Evolutionary conservation across 2,329 filamentous ascomycete genomes (phyloP).

Genomic region (Claviceps paspali): DNA sequence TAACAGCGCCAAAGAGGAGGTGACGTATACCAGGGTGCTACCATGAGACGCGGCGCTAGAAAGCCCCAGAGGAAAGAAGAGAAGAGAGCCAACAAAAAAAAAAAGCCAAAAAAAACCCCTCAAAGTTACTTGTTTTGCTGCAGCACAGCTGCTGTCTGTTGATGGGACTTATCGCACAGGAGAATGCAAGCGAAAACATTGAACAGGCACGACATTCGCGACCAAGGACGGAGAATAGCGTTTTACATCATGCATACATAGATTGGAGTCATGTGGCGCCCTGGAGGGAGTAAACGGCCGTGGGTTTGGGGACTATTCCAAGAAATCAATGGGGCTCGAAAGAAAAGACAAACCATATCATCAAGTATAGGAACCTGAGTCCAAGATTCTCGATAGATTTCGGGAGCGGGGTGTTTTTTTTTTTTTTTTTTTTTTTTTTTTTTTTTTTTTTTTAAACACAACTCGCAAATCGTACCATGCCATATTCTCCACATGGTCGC

Average conservation of each 20-base stretch:
- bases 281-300: neutral
- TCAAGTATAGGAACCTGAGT: too few species aligned
- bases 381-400: neutral
- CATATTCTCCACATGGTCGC: too few species aligned
- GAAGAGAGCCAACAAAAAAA: neutral
- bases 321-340: too few species aligned
- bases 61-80: neutral
- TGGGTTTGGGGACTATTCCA: neutral
- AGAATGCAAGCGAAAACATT: neutral
- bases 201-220: neutral
- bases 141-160: neutral
- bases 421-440: too few species aligned
- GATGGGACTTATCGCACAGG: neutral
- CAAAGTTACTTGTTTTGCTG: neutral
- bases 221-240: neutral
- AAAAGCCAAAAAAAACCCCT: neutral
- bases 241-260: constrained; percentile 1
- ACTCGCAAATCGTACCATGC: too few species aligned
- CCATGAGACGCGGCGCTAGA: constrained; percentile 29
- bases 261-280: neutral
- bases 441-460: too few species aligned
- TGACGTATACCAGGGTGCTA: constrained; percentile 64
- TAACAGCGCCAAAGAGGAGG: constrained; percentile 30
- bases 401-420: too few species aligned
- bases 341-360: neutral